phyloP scores from a whole-genome alignment of 495 filamentous ascomycete species.

The Aspergillus sclerotiicarbonarius region DNA sequence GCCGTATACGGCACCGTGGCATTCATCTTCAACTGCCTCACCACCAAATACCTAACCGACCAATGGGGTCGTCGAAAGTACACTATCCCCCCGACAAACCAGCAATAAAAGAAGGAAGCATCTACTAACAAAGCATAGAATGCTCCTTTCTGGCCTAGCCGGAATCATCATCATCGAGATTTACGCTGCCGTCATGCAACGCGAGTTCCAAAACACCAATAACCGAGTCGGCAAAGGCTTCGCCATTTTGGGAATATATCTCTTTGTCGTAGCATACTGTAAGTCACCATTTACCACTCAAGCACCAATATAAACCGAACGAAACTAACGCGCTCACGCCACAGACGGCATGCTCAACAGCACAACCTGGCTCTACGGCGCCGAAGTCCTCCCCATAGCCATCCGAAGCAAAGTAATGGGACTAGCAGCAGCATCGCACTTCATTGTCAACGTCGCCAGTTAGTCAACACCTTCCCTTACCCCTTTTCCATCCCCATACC shows the following conservation, averaged over 20 bases:
- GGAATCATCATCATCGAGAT: constrained; percentile 55
- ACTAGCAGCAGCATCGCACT: constrained; percentile 54
- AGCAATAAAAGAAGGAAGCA: neutral
- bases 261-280: constrained; percentile 58
- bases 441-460: constrained; percentile 57
- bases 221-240: constrained; percentile 60
- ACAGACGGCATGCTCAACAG: constrained; percentile 57
- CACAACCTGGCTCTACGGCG: constrained; percentile 61
- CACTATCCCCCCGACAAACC: constrained; percentile 7
- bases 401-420: constrained; percentile 61
- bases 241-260: constrained; percentile 58
- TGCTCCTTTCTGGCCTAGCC: constrained; percentile 51
- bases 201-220: constrained; percentile 52
- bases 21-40: constrained; percentile 51
- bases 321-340: neutral
- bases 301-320: neutral
- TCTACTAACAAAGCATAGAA: constrained; percentile 26
- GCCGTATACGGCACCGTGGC: constrained; percentile 56
- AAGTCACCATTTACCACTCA: constrained; percentile 14
- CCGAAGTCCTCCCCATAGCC: constrained; percentile 56
- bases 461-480: constrained; percentile 13
- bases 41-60: constrained; percentile 54
- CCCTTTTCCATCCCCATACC: neutral
- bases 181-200: constrained; percentile 59
- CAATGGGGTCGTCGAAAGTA: constrained; percentile 61